Evolutionary conservation across 805 yeast species (phyloP).

Genomic region (Torulaspora franciscae): DNA sequence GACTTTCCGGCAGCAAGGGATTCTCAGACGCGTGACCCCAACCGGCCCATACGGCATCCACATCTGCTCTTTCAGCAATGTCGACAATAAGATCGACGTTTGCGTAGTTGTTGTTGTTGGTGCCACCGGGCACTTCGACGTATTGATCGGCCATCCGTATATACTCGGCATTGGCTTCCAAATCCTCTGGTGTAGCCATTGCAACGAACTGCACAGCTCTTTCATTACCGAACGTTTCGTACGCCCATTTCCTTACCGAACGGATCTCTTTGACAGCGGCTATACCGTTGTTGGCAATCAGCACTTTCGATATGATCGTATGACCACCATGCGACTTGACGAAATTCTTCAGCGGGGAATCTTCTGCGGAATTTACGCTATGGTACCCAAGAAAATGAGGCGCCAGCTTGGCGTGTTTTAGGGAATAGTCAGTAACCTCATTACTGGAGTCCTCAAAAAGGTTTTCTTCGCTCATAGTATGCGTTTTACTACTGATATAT

Average conservation of each 20-base stretch:
- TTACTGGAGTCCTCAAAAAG: slow-evolving; percentile 36
- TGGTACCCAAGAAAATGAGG: slow-evolving; percentile 78
- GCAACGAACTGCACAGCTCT: slow-evolving; percentile 89
- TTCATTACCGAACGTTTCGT: slow-evolving; percentile 97
- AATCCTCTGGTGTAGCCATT: slow-evolving; percentile 99
- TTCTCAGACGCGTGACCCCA: slow-evolving; percentile 99
- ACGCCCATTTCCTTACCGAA: slow-evolving; percentile 97
- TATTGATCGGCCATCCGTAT: slow-evolving; percentile 99
- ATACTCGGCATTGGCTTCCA: slow-evolving; percentile 94
- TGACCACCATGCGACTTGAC: slow-evolving; percentile 87
- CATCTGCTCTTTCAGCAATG: slow-evolving; percentile 92
- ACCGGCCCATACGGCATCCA: slow-evolving; percentile 99
- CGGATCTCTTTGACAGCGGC: slow-evolving; percentile 99
- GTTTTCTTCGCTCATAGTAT: slow-evolving; percentile 40
- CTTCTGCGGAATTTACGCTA: slow-evolving; percentile 69
- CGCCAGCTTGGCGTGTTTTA: slow-evolving; percentile 46
- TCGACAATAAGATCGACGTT: slow-evolving; percentile 96
- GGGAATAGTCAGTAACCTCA: slow-evolving; percentile 27
- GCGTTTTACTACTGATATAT: slow-evolving; percentile 1
- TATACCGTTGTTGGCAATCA: slow-evolving; percentile 98
- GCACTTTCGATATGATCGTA: slow-evolving; percentile 80
- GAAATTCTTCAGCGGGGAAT: slow-evolving; percentile 74
- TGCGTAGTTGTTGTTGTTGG: slow-evolving; percentile 97
- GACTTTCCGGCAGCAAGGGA: slow-evolving; percentile 86
- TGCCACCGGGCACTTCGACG: slow-evolving; percentile 98